These are phyloP conservation scores for Drosera spatulata DNA, from an alignment of 179 eudicot species.

Conservation along the genomic window DNA sequence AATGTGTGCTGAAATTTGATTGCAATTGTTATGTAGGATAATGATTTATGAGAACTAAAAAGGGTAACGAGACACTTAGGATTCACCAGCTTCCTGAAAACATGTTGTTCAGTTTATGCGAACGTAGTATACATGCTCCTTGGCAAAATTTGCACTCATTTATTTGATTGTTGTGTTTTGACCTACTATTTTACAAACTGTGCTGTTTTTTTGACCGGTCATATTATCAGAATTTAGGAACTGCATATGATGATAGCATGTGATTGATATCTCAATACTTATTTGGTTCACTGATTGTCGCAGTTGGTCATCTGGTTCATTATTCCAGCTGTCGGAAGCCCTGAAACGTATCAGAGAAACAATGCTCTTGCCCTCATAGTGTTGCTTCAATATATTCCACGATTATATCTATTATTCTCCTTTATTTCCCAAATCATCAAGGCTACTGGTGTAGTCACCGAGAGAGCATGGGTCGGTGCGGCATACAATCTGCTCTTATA, in stretches of 20 bases:
- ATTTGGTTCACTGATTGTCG: background rate
- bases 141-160: no score
- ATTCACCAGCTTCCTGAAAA: no score
- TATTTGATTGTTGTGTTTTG: no score
- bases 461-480: slow-evolving; percentile 87
- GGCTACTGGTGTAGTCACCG: slow-evolving; percentile 67
- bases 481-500: slow-evolving; percentile 73
- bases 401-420: slow-evolving; percentile 66
- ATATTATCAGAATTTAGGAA: no score
- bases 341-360: slow-evolving; percentile 51
- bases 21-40: no score
- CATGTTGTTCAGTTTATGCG: slow-evolving; percentile 6
- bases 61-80: no score
- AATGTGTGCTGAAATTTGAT: no score
- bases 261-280: no score
- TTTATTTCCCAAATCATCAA: slow-evolving; percentile 60
- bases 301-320: slow-evolving; percentile 81
- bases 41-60: background rate
- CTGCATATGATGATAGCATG: background rate
- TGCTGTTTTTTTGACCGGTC: background rate
- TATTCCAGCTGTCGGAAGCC: slow-evolving; percentile 51
- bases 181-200: no score
- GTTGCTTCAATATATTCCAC: slow-evolving; percentile 53
- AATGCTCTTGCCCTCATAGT: slow-evolving; percentile 63
- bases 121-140: no score